phyloP scores from a whole-genome alignment of 805 yeast species.

The Metschnikowia baotianmanensis region DNA sequence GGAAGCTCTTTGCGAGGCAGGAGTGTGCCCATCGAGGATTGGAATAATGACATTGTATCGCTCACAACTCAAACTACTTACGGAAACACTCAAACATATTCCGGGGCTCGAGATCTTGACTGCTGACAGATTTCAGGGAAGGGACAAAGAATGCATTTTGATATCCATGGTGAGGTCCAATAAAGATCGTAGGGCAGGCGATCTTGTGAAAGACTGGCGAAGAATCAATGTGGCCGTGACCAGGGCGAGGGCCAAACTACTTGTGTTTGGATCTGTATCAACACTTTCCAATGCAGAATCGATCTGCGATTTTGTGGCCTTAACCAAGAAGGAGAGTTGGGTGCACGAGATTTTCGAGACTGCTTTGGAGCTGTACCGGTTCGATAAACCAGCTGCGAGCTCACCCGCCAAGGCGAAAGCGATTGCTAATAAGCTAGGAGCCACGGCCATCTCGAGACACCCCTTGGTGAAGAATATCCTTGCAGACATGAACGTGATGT shows the following conservation, averaged over 20 bases:
- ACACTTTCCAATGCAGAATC: conserved; percentile 55
- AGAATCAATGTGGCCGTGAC: conserved; percentile 94
- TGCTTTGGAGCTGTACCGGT: conserved; percentile 39
- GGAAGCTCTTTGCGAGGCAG: conserved; percentile 53
- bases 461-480: conserved; percentile 30
- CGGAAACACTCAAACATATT: conserved; percentile 25
- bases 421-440: conserved; percentile 3
- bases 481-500: conserved; percentile 24
- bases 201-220: conserved; percentile 82
- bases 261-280: conserved; percentile 74
- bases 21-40: conserved; percentile 56
- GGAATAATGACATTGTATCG: conserved; percentile 91
- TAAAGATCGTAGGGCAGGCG: conserved; percentile 62
- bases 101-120: conserved; percentile 73
- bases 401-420: neutral
- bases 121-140: conserved; percentile 94
- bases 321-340: conserved; percentile 63
- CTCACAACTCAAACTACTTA: conserved; percentile 53
- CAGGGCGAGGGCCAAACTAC: conserved; percentile 78
- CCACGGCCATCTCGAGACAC: conserved; percentile 20
- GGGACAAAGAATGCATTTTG: conserved; percentile 89
- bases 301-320: conserved; percentile 56
- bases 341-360: conserved; percentile 50
- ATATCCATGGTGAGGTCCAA: conserved; percentile 89
- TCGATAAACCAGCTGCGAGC: conserved; percentile 13